A percentile compares a stretch with the other conserved stretches of the same genome.
Conservation (phyloP, 805 yeast genomes). For the Trichomonascus vanleenenianus region DNA sequence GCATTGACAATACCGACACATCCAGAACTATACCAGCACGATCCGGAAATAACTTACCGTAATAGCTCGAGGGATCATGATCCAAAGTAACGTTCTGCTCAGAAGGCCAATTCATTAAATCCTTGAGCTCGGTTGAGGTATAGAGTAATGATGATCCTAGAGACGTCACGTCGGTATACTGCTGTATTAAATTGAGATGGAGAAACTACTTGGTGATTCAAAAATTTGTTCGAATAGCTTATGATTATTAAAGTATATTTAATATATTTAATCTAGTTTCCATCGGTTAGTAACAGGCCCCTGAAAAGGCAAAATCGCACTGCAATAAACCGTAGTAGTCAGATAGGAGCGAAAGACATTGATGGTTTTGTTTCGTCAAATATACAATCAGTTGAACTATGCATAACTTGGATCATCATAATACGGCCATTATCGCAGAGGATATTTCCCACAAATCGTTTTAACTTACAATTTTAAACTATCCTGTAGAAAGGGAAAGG, state of each 20-base stretch:
- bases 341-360: slow-evolving; percentile 17
- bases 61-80: no score
- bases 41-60: no score
- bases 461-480: not conserved
- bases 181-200: no score
- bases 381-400: slow-evolving; percentile 12
- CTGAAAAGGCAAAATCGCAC: not conserved
- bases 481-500: not conserved
- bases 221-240: not conserved
- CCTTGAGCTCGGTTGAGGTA: no score
- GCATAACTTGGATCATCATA: slow-evolving; percentile 12
- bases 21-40: no score
- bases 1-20: no score
- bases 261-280: not conserved
- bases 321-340: slow-evolving; percentile 1
- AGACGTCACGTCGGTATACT: no score
- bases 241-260: not conserved
- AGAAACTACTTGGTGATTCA: not conserved
- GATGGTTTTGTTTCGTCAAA: slow-evolving; percentile 6
- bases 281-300: not conserved
- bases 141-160: no score
- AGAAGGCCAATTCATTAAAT: no score
- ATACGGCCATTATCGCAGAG: not conserved
- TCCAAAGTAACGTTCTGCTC: no score
- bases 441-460: not conserved